Evolutionary conservation across 2,329 filamentous ascomycete genomes (phyloP), one percentile per base, ranked within the genome.

Genomic region (Coniochaeta prunicola): DNA sequence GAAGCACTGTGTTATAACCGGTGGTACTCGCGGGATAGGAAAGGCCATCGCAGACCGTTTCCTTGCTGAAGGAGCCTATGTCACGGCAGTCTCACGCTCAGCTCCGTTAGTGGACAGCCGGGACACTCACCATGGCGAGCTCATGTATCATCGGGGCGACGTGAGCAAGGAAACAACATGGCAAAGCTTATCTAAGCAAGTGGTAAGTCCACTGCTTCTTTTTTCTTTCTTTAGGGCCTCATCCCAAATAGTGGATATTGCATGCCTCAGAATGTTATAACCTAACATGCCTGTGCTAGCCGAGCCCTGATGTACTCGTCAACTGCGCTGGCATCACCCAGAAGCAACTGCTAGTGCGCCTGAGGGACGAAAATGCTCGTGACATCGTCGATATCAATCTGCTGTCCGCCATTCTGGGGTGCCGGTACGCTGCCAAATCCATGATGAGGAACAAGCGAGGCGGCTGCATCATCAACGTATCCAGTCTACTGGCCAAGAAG

Each of bases 281-380:
- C 9, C 42, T 53, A 19, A 21, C 3, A 7, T 2, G 4, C 4
- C 10, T 17, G 21, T 34, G 7, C 19, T 38, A 65, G 63, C 59
- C 53, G 28, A 31, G 60, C 13, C 60, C 68, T 9, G 78, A 84
- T 66, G 76, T 93, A 31, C 80, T 96, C 1, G 80, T 96, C 63
- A 96, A 96, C 68, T 89, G 89, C 28, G 91, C 91, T 0, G 92
- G 91, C 10, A 77, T 92, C 24, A 79, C 87, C 0, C 85, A 91
- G 64, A 80, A 79, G 13, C 82, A 79, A 0, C 76, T 91, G 1
- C 78, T 94, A n/a, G 74, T 83, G 50, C 76, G 78, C 10, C 84
- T 82, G 1, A 66, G 72, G 0, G 68, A 80, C 0, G 69, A 74
- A 0, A 75, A 80, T 2, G 76, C 91, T 24, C 75, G 83, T 1